A percentile compares a stretch with the other conserved stretches of the same genome.
Evolutionary conservation across 352 stramenopile species (phyloP).

Genomic region (Hyaloperonospora arabidopsidis): DNA sequence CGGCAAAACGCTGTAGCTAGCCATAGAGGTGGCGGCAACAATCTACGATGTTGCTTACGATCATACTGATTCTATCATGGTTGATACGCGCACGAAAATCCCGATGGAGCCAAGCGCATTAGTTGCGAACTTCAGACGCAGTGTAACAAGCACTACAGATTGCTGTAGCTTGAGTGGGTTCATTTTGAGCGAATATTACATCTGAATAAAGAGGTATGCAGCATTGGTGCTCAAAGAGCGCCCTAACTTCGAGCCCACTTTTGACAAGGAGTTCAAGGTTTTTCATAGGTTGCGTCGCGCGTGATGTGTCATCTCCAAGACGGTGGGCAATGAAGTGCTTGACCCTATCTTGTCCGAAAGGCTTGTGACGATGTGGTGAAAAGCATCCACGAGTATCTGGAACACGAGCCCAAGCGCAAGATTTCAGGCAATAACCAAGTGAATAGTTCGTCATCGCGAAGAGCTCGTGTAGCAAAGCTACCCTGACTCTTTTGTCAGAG

Average conservation of each 20-base stretch:
- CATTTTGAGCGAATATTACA: constrained; percentile 99
- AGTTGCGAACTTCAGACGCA: constrained; percentile 93
- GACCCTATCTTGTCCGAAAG: constrained; percentile 95
- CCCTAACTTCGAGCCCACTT: constrained; percentile 43
- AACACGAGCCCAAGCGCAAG: constrained; percentile 89
- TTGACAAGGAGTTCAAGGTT: constrained; percentile 97
- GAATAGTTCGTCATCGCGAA: constrained; percentile 99
- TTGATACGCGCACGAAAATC: constrained; percentile 91
- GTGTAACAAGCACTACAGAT: constrained; percentile 99
- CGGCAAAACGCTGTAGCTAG: constrained; percentile 96
- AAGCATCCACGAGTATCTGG: constrained; percentile 94
- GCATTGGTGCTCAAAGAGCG: constrained; percentile 91
- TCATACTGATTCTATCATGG: constrained; percentile 99
- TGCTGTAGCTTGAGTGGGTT: constrained; percentile 98
- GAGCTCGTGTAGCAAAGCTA: constrained; percentile 98
- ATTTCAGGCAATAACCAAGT: constrained; percentile 88
- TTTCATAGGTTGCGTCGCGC: constrained; percentile 96
- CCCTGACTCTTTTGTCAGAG: no score
- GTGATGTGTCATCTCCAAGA: constrained; percentile 98
- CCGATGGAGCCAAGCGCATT: constrained; percentile 90
- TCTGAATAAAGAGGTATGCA: constrained; percentile 99
- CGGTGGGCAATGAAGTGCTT: constrained; percentile 92
- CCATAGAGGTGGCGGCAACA: constrained; percentile 96
- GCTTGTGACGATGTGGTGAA: constrained; percentile 93
- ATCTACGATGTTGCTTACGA: constrained; percentile 99